A percentile compares a stretch with the other conserved stretches of the same genome.
Evolutionary conservation across 1,284 basidiomycete species (phyloP).

Genomic region (Malassezia arunalokei): DNA sequence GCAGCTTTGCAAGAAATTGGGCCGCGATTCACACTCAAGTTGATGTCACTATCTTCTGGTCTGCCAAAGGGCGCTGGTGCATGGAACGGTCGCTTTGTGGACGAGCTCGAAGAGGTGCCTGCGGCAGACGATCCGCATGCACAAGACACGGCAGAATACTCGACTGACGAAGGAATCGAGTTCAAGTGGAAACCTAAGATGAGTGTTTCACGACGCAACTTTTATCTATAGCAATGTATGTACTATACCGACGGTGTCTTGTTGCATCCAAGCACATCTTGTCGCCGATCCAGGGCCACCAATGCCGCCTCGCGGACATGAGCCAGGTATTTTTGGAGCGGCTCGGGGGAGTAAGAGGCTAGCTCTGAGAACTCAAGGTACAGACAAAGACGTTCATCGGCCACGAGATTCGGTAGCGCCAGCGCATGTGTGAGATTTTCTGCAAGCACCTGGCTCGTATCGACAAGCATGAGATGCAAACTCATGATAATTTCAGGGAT

Average conservation of each 20-base stretch:
- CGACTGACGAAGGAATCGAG: constrained; percentile 29
- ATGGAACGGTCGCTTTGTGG: constrained; percentile 55
- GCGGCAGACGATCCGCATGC: not conserved
- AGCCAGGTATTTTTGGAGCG: constrained; percentile 32
- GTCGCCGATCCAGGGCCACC: constrained; percentile 11
- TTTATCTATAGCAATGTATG: constrained; percentile 23
- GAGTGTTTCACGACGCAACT: constrained; percentile 31
- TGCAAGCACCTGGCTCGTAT: constrained; percentile 57
- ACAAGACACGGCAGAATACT: constrained; percentile 14
- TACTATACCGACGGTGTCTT: not conserved
- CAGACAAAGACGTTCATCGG: constrained; percentile 71
- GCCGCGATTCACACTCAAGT: constrained; percentile 87
- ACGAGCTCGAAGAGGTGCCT: constrained; percentile 32
- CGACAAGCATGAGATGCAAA: constrained; percentile 62
- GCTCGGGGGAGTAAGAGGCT: constrained; percentile 10
- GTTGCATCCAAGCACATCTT: constrained; percentile 11
- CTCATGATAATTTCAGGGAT: constrained; percentile 81
- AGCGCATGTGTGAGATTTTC: constrained; percentile 67
- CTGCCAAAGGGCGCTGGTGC: constrained; percentile 55
- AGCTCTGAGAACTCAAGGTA: constrained; percentile 63
- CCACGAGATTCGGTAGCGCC: constrained; percentile 68
- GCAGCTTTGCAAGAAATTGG: constrained; percentile 95
- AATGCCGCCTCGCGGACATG: constrained; percentile 34
- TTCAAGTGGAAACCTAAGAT: constrained; percentile 45
- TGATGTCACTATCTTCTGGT: constrained; percentile 76